phyloP scores from a whole-genome alignment of 2,329 filamentous ascomycete genomes.

The Fusarium tupiense region DNA sequence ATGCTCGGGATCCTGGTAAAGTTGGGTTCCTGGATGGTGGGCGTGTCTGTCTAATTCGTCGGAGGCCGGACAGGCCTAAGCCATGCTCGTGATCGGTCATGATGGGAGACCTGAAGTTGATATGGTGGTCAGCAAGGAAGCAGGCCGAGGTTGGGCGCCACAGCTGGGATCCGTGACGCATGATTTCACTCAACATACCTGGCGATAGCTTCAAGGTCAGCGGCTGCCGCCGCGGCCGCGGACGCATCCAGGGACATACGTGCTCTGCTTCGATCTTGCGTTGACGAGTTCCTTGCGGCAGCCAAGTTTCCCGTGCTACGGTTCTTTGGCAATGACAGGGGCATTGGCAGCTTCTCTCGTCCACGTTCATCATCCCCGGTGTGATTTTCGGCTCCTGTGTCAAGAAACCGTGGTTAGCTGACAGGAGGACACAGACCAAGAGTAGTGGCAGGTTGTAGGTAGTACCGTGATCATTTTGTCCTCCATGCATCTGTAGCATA shows the following conservation, averaged over 20 bases:
- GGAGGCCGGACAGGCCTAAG: constrained; percentile 83
- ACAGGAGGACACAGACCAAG: constrained; percentile 13
- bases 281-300: constrained; percentile 55
- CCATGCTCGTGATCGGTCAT: constrained; percentile 89
- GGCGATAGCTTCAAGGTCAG: constrained; percentile 76
- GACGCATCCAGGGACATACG: constrained; percentile 83
- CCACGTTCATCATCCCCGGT: constrained; percentile 52
- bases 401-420: constrained; percentile 37
- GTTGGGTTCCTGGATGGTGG: constrained; percentile 70
- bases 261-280: constrained; percentile 66
- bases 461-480: constrained; percentile 54
- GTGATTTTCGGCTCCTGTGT: constrained; percentile 47
- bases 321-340: constrained; percentile 69
- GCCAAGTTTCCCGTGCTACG: constrained; percentile 71
- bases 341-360: constrained; percentile 56
- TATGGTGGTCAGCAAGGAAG: constrained; percentile 42
- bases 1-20: constrained; percentile 68
- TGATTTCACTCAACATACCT: constrained; percentile 63
- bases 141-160: constrained; percentile 26
- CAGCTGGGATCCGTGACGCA: constrained; percentile 26
- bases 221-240: constrained; percentile 65
- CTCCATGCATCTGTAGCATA: constrained; percentile 57
- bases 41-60: constrained; percentile 91
- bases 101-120: constrained; percentile 74
- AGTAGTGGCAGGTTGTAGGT: constrained; percentile 12